A percentile compares a stretch with the other conserved stretches of the same genome.
Conservation (phyloP, 768 basidiomycete genomes). For the Termitomyces sp. region DNA sequence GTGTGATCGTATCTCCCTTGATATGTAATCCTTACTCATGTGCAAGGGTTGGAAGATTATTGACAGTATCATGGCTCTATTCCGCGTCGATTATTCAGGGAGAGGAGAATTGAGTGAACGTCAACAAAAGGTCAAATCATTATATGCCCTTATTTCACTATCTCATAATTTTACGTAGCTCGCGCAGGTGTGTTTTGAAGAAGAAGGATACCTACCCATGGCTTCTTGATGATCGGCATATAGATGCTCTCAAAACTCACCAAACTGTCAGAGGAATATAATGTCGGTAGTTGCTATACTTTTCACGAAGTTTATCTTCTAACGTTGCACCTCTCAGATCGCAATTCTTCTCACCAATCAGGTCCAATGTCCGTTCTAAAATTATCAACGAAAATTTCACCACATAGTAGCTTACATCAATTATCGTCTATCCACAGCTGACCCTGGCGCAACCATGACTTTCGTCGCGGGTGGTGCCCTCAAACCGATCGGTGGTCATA, state of each 20-base stretch:
- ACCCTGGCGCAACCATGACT: conserved; percentile 93
- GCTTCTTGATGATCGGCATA: not conserved
- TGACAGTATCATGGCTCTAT: conserved; percentile 96
- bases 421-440: conserved; percentile 47
- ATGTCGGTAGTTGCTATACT: conserved; percentile 42
- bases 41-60: conserved; percentile 58
- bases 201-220: no score
- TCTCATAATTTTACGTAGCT: conserved; percentile 47
- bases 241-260: conserved; percentile 90
- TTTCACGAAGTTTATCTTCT: conserved; percentile 1
- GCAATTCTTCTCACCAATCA: conserved; percentile 90
- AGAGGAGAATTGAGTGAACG: conserved; percentile 92
- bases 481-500: conserved; percentile 90
- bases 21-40: conserved; percentile 12
- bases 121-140: conserved; percentile 72
- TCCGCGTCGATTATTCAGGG: conserved; percentile 91
- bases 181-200: conserved; percentile 57
- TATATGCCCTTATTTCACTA: conserved; percentile 11
- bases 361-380: conserved; percentile 66
- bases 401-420: not conserved
- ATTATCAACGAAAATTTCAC: not conserved
- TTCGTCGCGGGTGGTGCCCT: conserved; percentile 93
- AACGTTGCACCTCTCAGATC: conserved; percentile 47
- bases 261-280: conserved; percentile 91
- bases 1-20: conserved; percentile 31